Conservation (phyloP, 1,284 basidiomycete species). For the Austroboletus rostrupii region DNA sequence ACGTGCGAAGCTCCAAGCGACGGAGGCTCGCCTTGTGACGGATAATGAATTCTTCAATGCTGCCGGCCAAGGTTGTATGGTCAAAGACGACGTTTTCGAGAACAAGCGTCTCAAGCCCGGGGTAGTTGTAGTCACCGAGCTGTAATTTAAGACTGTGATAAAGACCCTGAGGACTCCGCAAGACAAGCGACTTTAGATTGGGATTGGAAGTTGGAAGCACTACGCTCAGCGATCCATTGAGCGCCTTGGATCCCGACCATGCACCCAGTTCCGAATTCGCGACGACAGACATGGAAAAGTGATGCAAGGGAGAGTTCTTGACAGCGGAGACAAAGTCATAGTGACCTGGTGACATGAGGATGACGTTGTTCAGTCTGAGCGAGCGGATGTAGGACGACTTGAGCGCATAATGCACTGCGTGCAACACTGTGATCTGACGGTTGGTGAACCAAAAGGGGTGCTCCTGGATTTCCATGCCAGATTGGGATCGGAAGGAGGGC, state of each 20-base stretch:
- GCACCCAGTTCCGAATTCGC: constrained; percentile 27
- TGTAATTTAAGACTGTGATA: constrained; percentile 27
- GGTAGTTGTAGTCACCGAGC: constrained; percentile 21
- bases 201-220: constrained; percentile 22
- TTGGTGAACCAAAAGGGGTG: constrained; percentile 31
- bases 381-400: constrained; percentile 21
- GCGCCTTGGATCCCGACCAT: constrained; percentile 31
- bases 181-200: constrained; percentile 21
- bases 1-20: constrained; percentile 21
- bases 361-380: constrained; percentile 25
- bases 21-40: constrained; percentile 27
- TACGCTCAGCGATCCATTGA: constrained; percentile 25
- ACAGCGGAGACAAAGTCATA: constrained; percentile 30
- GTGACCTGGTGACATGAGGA: constrained; percentile 20
- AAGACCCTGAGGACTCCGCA: constrained; percentile 26
- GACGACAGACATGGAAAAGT: constrained; percentile 30
- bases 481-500: constrained; percentile 28
- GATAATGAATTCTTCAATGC: constrained; percentile 29
- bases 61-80: constrained; percentile 13
- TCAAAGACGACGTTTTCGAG: constrained; percentile 32
- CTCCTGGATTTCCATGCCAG: constrained; percentile 24
- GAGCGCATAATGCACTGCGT: constrained; percentile 25
- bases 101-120: constrained; percentile 25
- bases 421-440: constrained; percentile 25
- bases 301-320: constrained; percentile 24